Evolutionary conservation across 805 yeast genomes (phyloP).

Genomic region (Starmerella powellii): DNA sequence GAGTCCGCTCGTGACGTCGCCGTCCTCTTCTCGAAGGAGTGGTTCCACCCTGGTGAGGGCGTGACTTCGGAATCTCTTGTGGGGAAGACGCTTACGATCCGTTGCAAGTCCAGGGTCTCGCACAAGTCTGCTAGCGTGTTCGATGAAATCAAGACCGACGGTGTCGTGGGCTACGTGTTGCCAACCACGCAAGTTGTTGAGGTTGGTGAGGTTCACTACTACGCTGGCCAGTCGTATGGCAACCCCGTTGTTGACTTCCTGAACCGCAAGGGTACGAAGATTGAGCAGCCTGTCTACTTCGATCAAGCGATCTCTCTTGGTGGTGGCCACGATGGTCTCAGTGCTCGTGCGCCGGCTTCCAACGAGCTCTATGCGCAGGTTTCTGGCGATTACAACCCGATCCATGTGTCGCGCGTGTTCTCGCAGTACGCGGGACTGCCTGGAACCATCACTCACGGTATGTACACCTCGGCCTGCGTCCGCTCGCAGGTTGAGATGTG

Average conservation of each 20-base stretch:
- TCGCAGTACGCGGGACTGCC: conserved; percentile 87
- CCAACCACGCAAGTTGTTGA: conserved; percentile 82
- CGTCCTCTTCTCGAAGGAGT: conserved; percentile 85
- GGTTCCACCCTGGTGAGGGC: conserved; percentile 71
- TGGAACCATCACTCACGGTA: conserved; percentile 98
- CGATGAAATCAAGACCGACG: conserved; percentile 69
- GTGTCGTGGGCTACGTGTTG: conserved; percentile 75
- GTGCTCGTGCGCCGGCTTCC: conserved; percentile 73
- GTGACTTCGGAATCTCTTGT: conserved; percentile 52
- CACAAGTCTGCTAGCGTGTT: conserved; percentile 66
- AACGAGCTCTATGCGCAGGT: conserved; percentile 95
- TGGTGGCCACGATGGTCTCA: conserved; percentile 31
- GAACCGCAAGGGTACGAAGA: conserved; percentile 78
- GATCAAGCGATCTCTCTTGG: conserved; percentile 78
- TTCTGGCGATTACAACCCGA: conserved; percentile 97
- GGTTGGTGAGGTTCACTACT: conserved; percentile 73
- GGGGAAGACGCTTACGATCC: conserved; percentile 72
- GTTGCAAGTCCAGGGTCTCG: conserved; percentile 72
- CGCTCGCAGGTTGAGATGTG: conserved; percentile 92
- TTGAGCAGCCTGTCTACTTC: conserved; percentile 85
- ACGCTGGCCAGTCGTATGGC: conserved; percentile 87
- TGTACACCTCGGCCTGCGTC: conserved; percentile 94
- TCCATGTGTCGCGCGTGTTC: conserved; percentile 91
- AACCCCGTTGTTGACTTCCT: conserved; percentile 95
- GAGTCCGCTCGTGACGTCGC: conserved; percentile 79